These are phyloP conservation scores for Trichosporon faecale DNA, from an alignment of 1,284 basidiomycete species.

Conservation along the genomic window DNA sequence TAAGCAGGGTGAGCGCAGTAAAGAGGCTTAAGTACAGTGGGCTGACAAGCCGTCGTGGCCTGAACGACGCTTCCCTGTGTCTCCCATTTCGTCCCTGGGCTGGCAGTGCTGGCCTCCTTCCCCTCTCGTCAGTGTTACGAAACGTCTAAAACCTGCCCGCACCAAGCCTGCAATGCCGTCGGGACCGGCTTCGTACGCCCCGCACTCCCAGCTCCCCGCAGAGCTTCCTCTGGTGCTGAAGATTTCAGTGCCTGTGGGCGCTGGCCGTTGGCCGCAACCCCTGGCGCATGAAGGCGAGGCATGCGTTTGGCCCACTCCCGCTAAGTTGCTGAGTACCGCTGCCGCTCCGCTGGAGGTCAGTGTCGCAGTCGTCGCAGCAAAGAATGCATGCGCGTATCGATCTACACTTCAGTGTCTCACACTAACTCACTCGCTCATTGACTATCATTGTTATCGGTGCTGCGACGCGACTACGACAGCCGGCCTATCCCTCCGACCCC, in stretches of 20 bases:
- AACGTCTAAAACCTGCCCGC: neutral
- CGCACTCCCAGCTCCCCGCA: neutral
- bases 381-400: neutral
- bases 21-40: neutral
- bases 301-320: neutral
- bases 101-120: neutral
- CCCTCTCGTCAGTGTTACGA: conserved; percentile 2
- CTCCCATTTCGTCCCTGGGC: neutral
- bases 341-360: neutral
- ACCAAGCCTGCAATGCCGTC: neutral
- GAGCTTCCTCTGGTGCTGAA: neutral
- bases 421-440: neutral
- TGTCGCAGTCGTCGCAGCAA: neutral
- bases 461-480: neutral
- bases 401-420: neutral
- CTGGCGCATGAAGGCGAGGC: neutral
- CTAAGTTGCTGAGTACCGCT: neutral
- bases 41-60: too few species aligned
- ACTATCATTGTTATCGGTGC: neutral
- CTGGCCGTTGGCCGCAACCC: too few species aligned
- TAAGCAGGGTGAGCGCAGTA: neutral
- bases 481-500: neutral
- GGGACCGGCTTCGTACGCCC: neutral
- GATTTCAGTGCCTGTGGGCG: neutral
- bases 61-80: neutral